Evolutionary conservation across 2,329 filamentous ascomycete genomes (phyloP).

Genomic region (Penicillium sp.): DNA sequence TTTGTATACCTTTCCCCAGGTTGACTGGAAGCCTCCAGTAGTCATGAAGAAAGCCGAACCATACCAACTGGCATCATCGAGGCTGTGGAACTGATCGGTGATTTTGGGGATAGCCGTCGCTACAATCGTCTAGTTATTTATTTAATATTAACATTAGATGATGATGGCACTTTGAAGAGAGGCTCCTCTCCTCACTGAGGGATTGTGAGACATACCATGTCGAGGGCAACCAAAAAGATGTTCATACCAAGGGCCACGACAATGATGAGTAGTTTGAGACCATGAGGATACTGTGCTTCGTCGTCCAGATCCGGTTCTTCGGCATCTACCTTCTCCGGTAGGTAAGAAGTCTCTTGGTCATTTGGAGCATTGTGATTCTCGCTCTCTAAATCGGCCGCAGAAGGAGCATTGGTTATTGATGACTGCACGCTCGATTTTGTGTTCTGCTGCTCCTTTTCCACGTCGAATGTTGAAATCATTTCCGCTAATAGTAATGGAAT

Average conservation of each 20-base stretch:
- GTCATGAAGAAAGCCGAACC: constrained; percentile 40
- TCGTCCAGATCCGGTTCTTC: neutral
- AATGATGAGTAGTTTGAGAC: neutral
- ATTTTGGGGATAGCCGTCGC: constrained; percentile 12
- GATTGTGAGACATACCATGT: neutral
- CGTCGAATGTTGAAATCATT: neutral
- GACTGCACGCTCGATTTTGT: neutral
- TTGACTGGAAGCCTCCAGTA: constrained; percentile 31
- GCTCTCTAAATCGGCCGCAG: neutral
- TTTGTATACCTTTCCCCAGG: constrained; percentile 36
- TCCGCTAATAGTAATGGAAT: neutral
- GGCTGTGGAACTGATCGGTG: constrained; percentile 22
- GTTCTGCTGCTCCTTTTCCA: neutral
- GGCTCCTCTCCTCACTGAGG: neutral
- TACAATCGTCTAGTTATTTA: neutral
- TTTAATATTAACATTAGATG: neutral
- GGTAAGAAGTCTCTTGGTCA: neutral
- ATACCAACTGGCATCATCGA: constrained; percentile 40
- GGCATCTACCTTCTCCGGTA: neutral
- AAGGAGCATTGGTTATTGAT: neutral
- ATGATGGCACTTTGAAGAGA: neutral
- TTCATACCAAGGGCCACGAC: neutral
- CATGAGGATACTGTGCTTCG: neutral
- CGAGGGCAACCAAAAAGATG: neutral
- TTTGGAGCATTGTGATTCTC: neutral